Evolutionary conservation across 768 basidiomycete species (phyloP), one percentile per base, ranked within the genome.

Genomic region (Suillus subaureus): DNA sequence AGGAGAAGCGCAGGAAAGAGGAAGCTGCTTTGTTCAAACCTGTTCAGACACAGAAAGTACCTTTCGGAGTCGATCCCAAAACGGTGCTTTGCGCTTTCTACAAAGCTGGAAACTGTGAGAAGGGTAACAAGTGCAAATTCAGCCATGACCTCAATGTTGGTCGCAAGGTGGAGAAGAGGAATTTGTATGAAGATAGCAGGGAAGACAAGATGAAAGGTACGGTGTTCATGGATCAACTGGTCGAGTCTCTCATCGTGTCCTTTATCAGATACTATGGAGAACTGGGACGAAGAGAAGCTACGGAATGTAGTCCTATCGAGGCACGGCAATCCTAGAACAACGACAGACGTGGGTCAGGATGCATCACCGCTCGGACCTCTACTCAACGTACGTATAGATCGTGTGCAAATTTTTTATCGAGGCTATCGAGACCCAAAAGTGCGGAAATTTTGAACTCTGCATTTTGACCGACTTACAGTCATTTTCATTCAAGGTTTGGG

Each of bases 321-420:
- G 78, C 84, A 88, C 67, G 96, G 96, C 33, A 97, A 96, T 78
- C 94, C 93, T 61, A 86, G 89, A 70, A 97, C 93, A 31, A 91
- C 90, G 3, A 99, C 97, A 43, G 97, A 99, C 74, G 94, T 95
- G 71, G 65, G 83, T 76, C 31, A 33, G 60, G 47, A 28, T 26
- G 45, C 81, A 74, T 42, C 23, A n/a, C 42, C 28, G 63, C 56
- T 63, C 37, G 40, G 18, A 47, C 54, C 45, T 60, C 57, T 11
- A n/a, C 42, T 66, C 28, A 58, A 26, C 52, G 42, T 47, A 31
- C 51, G 23, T 68, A 8, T 67, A 97, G 93, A 97, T 99, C 73
- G 97, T 99, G 5, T 99, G 97, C 89, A 99, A 97, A 78, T 88
- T 80, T 81, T 99, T 99, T 74, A 92, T 99, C 71, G 89, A 97